Base-by-base conservation (phyloP, 371 early-diverging fungal genomes). In the Zopfochytrium polystomum region DNA sequence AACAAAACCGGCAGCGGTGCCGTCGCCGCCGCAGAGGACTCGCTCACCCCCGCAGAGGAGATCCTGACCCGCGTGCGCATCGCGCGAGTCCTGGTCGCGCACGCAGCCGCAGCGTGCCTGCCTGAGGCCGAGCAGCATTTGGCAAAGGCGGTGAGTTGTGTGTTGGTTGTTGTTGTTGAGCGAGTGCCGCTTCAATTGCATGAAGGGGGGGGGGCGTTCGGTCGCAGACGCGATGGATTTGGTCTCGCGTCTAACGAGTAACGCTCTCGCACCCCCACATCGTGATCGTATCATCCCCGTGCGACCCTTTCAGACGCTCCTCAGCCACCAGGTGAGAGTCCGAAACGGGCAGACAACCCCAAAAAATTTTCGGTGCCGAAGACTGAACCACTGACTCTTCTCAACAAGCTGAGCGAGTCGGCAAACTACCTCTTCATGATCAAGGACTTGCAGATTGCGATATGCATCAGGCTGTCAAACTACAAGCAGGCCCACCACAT, bases 401-500 rank as follows among this genome's bases (percentile, higher is more conserved):
- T 38, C 18, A 11, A 18, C 38, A 11, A 38, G 38, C 38, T 38
- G 11, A 38, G 38, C 38, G 18, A 38, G 7, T 38, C 38, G 38
- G 38, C 7, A 18, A 38, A 38, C 11, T 38, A 11, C 18, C 38
- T 11, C 7, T 11, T 38, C 11, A 38, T 38, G 38, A 38, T 38
- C 7, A 11, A 11, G 18, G 38, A 38, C 38, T 11, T 11, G 38
- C 38, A 38, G 18, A 38, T 38, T 11, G 7, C 38, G 7, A 18
- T 18, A 7, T 11, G 38, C 38, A 18, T 38, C 7, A 7, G 7
- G 7, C 11, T 38, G 7, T 7, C 11, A 38, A 38, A 38, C 18
- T 18, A 38, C 7, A 38, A 38, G 38, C 38, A 38, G 7, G 56
- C 56, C 3, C 32, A 44, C n/a, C 38, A 55, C 15, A 18, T 33